Conservation (phyloP, 208 protist genomes). For the Wallacemonas sp. region DNA sequence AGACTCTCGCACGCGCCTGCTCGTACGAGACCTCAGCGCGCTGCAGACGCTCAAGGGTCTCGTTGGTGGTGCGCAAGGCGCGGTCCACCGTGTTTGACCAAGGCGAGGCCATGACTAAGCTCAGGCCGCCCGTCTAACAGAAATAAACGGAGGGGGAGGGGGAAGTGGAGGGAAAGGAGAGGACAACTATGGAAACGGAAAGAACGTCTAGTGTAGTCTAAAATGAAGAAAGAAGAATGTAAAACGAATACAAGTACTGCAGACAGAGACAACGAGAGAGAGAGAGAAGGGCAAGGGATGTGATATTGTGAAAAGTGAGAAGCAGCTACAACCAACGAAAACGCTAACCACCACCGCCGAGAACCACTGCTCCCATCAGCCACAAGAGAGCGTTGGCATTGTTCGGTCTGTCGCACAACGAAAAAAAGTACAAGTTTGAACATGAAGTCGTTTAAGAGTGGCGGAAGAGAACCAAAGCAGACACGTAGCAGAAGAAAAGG, state of each 20-base stretch:
- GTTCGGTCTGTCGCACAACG: neutral
- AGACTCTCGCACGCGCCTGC: conserved; percentile 9
- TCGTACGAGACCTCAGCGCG: conserved; percentile 11
- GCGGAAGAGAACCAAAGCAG: neutral
- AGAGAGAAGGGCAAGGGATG: too few relatives aligned
- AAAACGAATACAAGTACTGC: too few relatives aligned
- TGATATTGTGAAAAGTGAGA: too few relatives aligned
- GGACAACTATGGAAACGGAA: neutral
- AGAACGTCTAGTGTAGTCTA: neutral
- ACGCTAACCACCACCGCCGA: too few relatives aligned
- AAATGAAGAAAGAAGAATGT: neutral
- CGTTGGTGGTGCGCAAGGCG: conserved; percentile 51
- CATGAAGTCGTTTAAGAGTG: neutral
- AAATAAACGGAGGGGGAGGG: too few relatives aligned
- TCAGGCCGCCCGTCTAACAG: neutral
- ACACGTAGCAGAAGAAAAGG: conserved; percentile 6
- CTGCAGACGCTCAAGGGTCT: conserved; percentile 50
- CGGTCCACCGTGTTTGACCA: conserved; percentile 40
- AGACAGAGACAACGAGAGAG: too few relatives aligned
- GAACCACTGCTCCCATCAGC: too few relatives aligned
- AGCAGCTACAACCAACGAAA: too few relatives aligned
- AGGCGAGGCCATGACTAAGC: conserved; percentile 15
- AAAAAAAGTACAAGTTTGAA: neutral
- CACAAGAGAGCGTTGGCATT: too few relatives aligned
- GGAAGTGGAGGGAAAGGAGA: neutral